Conservation (phyloP, 148 eudicot species). For the Chenopodium album region DNA sequence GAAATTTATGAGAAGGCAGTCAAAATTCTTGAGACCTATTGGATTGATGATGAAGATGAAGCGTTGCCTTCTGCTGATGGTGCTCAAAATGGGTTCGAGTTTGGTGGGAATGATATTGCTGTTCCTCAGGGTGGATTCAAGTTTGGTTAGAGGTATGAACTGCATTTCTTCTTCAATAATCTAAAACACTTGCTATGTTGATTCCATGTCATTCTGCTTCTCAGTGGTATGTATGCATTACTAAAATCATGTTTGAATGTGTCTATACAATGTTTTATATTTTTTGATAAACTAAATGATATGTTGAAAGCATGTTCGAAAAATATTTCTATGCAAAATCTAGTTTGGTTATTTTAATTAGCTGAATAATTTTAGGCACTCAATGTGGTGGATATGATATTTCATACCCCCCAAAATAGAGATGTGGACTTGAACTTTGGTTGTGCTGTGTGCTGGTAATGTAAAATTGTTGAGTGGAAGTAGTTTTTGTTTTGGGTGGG, state of each 20-base stretch:
- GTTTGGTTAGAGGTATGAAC: constrained; percentile 60
- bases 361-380: background rate
- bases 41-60: constrained; percentile 88
- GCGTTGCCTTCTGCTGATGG: constrained; percentile 58
- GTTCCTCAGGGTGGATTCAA: constrained; percentile 89
- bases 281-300: background rate
- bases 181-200: background rate
- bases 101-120: constrained; percentile 54
- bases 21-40: constrained; percentile 75
- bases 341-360: background rate
- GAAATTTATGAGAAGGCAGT: constrained; percentile 88
- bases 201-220: background rate
- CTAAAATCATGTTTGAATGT: too few relatives aligned
- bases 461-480: too few relatives aligned
- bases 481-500: background rate
- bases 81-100: constrained; percentile 66
- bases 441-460: too few relatives aligned
- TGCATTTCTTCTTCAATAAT: background rate
- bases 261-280: too few relatives aligned
- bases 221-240: too few relatives aligned
- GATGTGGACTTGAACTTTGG: background rate
- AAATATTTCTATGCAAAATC: background rate
- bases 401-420: background rate
- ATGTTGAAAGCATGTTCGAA: background rate
- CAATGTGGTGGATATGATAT: background rate